Evolutionary conservation across 805 yeast species (phyloP).

Genomic region (Metschnikowia bowlesiae): DNA sequence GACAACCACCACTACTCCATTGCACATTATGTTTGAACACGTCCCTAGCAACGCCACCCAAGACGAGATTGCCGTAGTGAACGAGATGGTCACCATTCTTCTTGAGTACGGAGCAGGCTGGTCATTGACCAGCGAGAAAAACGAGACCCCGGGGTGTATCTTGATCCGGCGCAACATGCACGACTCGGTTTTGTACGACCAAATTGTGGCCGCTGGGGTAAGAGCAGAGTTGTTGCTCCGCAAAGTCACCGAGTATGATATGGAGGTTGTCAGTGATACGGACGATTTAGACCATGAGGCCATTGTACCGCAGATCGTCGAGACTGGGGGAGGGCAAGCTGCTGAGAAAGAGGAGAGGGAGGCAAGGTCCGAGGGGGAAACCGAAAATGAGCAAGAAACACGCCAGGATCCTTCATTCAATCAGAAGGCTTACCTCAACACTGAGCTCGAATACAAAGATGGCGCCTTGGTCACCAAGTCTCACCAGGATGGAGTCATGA

Average conservation of each 20-base stretch:
- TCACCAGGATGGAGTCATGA: slow-evolving; percentile 88
- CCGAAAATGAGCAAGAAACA: not conserved
- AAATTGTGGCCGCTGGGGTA: slow-evolving; percentile 79
- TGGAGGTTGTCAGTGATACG: slow-evolving; percentile 53
- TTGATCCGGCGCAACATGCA: slow-evolving; percentile 48
- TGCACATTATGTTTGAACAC: slow-evolving; percentile 62
- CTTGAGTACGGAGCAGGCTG: slow-evolving; percentile 91
- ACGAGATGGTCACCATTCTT: slow-evolving; percentile 55
- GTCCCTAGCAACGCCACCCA: slow-evolving; percentile 43
- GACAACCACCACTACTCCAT: slow-evolving; percentile 64
- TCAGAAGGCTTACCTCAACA: slow-evolving; percentile 58
- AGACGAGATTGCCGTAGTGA: slow-evolving; percentile 42
- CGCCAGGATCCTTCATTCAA: slow-evolving; percentile 53
- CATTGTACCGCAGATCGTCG: slow-evolving; percentile 3
- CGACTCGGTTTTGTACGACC: slow-evolving; percentile 37
- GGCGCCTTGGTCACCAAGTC: slow-evolving; percentile 68
- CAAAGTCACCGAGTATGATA: slow-evolving; percentile 57
- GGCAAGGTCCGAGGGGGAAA: slow-evolving; percentile 1
- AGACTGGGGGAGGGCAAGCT: slow-evolving; percentile 14
- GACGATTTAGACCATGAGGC: slow-evolving; percentile 27
- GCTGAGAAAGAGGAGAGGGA: slow-evolving; percentile 7
- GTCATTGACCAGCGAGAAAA: slow-evolving; percentile 69
- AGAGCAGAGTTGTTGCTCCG: slow-evolving; percentile 80
- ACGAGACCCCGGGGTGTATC: slow-evolving; percentile 83
- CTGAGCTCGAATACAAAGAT: slow-evolving; percentile 64